phyloP scores from a whole-genome alignment of 805 yeast genomes.

The Wickerhamomyces hampshirensis region DNA sequence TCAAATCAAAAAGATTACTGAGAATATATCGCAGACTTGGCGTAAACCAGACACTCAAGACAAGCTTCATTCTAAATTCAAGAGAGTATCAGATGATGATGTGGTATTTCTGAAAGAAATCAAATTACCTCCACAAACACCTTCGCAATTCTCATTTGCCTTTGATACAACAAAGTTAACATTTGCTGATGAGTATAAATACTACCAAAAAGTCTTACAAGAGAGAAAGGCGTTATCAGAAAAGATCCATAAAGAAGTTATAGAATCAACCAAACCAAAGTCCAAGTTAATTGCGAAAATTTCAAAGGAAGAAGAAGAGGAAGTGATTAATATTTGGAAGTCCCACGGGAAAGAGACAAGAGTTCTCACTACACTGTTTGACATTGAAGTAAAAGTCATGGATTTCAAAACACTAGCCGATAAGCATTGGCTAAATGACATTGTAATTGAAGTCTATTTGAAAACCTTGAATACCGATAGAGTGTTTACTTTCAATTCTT shows the following conservation, averaged over 20 bases:
- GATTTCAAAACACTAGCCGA: constrained; percentile 72
- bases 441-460: constrained; percentile 79
- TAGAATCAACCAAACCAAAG: constrained; percentile 23
- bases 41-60: neutral
- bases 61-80: neutral
- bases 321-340: constrained; percentile 26
- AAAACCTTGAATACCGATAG: constrained; percentile 29
- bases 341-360: constrained; percentile 21
- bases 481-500: constrained; percentile 78
- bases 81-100: constrained; percentile 9
- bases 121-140: constrained; percentile 15
- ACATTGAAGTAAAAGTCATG: constrained; percentile 55
- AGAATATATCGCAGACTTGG: neutral
- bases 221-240: constrained; percentile 36
- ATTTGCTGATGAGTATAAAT: constrained; percentile 34
- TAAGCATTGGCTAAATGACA: constrained; percentile 85
- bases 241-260: constrained; percentile 30
- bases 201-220: constrained; percentile 38
- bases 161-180: constrained; percentile 26
- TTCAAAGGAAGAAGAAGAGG: constrained; percentile 17
- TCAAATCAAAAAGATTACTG: constrained; percentile 3
- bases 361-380: constrained; percentile 26
- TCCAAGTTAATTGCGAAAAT: constrained; percentile 25
- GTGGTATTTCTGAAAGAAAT: constrained; percentile 18
- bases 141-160: constrained; percentile 14